A percentile compares a stretch with the other conserved stretches of the same genome.
These are phyloP conservation scores for Trichocomaceae sp. DNA, from an alignment of 2,329 filamentous ascomycete species.

Conservation along the genomic window DNA sequence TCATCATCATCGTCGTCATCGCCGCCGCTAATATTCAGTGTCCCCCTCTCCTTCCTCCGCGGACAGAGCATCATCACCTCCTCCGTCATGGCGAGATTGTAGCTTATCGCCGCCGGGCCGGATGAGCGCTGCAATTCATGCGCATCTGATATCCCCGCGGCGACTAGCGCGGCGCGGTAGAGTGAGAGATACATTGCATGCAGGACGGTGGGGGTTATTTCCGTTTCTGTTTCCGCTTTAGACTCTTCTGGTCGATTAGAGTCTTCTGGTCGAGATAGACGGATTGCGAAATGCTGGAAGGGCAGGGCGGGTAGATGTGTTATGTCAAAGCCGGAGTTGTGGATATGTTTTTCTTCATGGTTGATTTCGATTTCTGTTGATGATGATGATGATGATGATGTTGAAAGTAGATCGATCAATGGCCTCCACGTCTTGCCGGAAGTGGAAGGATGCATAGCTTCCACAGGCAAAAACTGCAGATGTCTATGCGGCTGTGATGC, in stretches of 20 bases:
- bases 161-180: slow-evolving; percentile 36
- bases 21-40: slow-evolving; percentile 22
- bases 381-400: slow-evolving; percentile 14
- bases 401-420: slow-evolving; percentile 38
- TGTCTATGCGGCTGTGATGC: slow-evolving; percentile 45
- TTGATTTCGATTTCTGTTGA: too few species aligned
- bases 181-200: slow-evolving; percentile 35
- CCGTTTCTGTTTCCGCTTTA: neutral
- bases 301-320: slow-evolving; percentile 35
- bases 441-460: slow-evolving; percentile 30
- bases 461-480: slow-evolving; percentile 43
- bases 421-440: slow-evolving; percentile 38
- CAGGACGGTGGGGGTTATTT: slow-evolving; percentile 19
- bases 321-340: slow-evolving; percentile 17
- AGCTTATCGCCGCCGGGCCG: slow-evolving; percentile 46
- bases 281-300: slow-evolving; percentile 44
- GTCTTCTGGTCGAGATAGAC: slow-evolving; percentile 25
- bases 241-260: too few species aligned
- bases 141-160: neutral
- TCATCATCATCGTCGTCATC: slow-evolving; percentile 31
- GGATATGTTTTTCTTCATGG: neutral
- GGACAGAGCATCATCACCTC: slow-evolving; percentile 50
- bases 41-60: slow-evolving; percentile 40
- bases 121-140: slow-evolving; percentile 9
- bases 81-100: slow-evolving; percentile 54